Evolutionary conservation across 148 eudicot genomes (phyloP), one percentile per base, ranked within the genome.

Genomic region (Spergularia bocconei): DNA sequence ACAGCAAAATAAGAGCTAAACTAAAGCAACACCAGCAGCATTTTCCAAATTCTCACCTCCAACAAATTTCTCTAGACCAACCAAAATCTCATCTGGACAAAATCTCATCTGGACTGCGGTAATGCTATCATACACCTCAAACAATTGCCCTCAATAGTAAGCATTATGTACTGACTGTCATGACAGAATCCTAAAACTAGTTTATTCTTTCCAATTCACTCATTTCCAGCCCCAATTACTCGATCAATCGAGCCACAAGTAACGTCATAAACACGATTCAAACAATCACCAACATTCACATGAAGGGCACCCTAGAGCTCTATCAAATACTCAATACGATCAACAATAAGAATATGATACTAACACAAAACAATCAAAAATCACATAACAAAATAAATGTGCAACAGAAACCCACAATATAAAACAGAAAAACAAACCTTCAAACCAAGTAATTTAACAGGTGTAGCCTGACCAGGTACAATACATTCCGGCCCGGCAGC

Each of bases 401-500:
- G 61, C 36, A 56, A 41, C 20, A 19, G 5, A 12, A 51, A 21
- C 59, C 21, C 41, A 48, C 12, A 21, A 67, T 7, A n/a, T 36
- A 47, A 38, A 6, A 56, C 20, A 59, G 61, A 52, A 77, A 51
- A 71, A 50, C 47, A 61, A 15, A 95, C 98, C 98, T 95, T 92
- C 23, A 95, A 75, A 75, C 98, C 98, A 77, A 92, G 97, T 69
- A 95, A 82, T 79, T 86, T 92, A 63, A 95, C 59, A 25, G 98
- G 97, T 33, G 86, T 70, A 86, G 74, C 76, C 82, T 88, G 98
- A 51, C 98, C 98, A 52, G 98, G 97, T 19, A 94, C 93, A 81
- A 94, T 85, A 78, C 98, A 95, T 13, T 95, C 97, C 10, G 97
- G 97, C n/a, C 98, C 98, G 11, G 98, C 98, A 63, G 96, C 87